Conservation (phyloP, 2,329 filamentous ascomycete genomes). For the Diaporthe sp. region DNA sequence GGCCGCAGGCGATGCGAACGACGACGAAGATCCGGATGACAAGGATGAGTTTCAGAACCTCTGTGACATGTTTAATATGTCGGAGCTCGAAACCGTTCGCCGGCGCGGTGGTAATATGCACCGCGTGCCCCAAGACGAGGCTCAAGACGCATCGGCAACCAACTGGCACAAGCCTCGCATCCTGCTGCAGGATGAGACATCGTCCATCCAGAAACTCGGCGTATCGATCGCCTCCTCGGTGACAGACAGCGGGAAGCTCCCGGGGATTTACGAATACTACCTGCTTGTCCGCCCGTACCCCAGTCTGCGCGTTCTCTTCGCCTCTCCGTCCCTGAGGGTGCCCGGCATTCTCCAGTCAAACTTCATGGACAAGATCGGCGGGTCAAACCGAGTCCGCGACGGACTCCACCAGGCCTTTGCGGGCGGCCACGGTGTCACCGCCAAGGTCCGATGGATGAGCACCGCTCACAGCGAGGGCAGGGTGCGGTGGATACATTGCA, state of each 20-base stretch:
- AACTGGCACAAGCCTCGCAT: slow-evolving; percentile 59
- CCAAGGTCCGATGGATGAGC: slow-evolving; percentile 78
- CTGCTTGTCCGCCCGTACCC: slow-evolving; percentile 77
- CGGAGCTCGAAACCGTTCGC: slow-evolving; percentile 75
- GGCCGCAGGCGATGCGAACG: neutral
- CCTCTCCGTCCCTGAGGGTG: slow-evolving; percentile 75
- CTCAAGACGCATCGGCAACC: slow-evolving; percentile 42
- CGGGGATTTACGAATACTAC: slow-evolving; percentile 66
- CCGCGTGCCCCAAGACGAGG: slow-evolving; percentile 58
- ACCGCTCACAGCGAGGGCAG: slow-evolving; percentile 62
- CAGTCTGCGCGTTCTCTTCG: slow-evolving; percentile 76
- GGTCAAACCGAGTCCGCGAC: slow-evolving; percentile 61
- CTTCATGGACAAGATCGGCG: slow-evolving; percentile 68
- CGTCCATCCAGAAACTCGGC: slow-evolving; percentile 36
- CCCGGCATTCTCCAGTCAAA: slow-evolving; percentile 76
- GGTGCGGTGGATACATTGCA: slow-evolving; percentile 82
- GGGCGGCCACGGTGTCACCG: slow-evolving; percentile 79
- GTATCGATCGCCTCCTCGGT: slow-evolving; percentile 31
- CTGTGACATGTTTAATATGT: slow-evolving; percentile 77
- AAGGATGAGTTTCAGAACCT: slow-evolving; percentile 75
- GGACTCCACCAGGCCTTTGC: slow-evolving; percentile 70
- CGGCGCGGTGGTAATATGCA: slow-evolving; percentile 76
- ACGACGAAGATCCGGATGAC: slow-evolving; percentile 10
- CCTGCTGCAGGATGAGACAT: slow-evolving; percentile 48
- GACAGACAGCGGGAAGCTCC: slow-evolving; percentile 32